phyloP scores from a whole-genome alignment of 495 filamentous ascomycete species.

The Pyrenopolyporus hunteri region DNA sequence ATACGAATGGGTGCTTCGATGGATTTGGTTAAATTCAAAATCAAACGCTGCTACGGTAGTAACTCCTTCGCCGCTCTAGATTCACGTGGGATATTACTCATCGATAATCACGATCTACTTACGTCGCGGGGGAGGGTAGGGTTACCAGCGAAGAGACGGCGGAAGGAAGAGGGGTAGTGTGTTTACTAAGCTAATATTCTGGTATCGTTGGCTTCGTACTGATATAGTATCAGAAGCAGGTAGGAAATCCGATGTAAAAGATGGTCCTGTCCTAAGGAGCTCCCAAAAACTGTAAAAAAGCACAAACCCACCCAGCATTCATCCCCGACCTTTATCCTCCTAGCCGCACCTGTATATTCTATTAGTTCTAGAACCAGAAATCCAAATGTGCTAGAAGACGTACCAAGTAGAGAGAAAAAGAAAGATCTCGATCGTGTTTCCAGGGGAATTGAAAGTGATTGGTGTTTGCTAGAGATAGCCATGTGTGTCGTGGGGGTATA shows the following conservation, averaged over 20 bases:
- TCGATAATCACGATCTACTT: too few relatives aligned
- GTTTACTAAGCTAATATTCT: too few relatives aligned
- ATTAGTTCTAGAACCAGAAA: too few relatives aligned
- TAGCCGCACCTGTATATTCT: background rate
- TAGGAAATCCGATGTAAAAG: background rate
- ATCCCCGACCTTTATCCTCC: background rate
- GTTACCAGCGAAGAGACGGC: too few relatives aligned
- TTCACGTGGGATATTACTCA: too few relatives aligned
- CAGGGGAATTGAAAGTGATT: background rate
- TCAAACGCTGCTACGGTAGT: too few relatives aligned
- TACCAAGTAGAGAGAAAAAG: slow-evolving; percentile 28
- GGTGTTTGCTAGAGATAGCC: slow-evolving; percentile 32
- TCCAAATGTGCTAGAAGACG: background rate
- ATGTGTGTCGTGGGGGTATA: slow-evolving; percentile 35
- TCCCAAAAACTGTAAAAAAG: background rate
- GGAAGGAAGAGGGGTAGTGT: too few relatives aligned
- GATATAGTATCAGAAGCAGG: background rate
- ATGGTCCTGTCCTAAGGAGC: background rate
- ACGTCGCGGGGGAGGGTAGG: too few relatives aligned
- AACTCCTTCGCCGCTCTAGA: too few relatives aligned
- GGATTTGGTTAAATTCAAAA: too few relatives aligned
- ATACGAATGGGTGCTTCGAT: too few relatives aligned
- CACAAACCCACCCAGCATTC: background rate
- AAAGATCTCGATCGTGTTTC: background rate
- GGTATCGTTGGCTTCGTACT: background rate